phyloP scores from a whole-genome alignment of 306 rosid genomes.

The Betula pendula region DNA sequence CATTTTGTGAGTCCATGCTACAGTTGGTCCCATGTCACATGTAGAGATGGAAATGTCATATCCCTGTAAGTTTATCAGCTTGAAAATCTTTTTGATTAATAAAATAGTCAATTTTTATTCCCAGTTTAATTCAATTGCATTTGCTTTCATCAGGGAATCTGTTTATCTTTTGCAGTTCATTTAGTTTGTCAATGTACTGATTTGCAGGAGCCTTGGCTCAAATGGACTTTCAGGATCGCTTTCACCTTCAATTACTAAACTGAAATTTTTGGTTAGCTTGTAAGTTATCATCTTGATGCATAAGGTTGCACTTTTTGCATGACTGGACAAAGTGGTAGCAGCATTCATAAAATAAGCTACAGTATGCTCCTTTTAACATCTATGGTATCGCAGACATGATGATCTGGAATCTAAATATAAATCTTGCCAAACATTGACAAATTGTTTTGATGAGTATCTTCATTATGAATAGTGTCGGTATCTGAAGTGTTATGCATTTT shows the following conservation, averaged over 20 bases:
- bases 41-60: slow-evolving; percentile 72
- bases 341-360: slow-evolving; percentile 12
- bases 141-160: slow-evolving; percentile 2
- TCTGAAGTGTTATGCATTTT: not conserved
- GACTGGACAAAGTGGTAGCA: slow-evolving; percentile 8
- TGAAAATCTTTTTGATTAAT: slow-evolving; percentile 2
- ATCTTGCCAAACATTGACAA: too few relatives aligned
- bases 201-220: slow-evolving; percentile 76
- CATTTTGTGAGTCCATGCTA: slow-evolving; percentile 81
- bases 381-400: not conserved
- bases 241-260: slow-evolving; percentile 69
- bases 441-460: not conserved
- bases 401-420: not conserved
- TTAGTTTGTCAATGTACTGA: slow-evolving; percentile 28
- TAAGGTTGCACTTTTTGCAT: slow-evolving; percentile 7
- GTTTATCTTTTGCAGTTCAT: slow-evolving; percentile 11
- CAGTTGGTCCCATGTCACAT: slow-evolving; percentile 83
- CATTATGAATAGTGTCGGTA: not conserved
- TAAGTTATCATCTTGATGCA: slow-evolving; percentile 42
- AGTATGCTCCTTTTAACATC: slow-evolving; percentile 4
- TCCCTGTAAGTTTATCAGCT: slow-evolving; percentile 66
- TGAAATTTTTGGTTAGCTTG: slow-evolving; percentile 76
- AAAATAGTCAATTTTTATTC: slow-evolving; percentile 3
- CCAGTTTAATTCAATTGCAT: not conserved
- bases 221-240: slow-evolving; percentile 78